A percentile compares a stretch with the other conserved stretches of the same genome.
Conservation (phyloP, 208 protist genomes). For the Acanthamoeba triangularis region DNA sequence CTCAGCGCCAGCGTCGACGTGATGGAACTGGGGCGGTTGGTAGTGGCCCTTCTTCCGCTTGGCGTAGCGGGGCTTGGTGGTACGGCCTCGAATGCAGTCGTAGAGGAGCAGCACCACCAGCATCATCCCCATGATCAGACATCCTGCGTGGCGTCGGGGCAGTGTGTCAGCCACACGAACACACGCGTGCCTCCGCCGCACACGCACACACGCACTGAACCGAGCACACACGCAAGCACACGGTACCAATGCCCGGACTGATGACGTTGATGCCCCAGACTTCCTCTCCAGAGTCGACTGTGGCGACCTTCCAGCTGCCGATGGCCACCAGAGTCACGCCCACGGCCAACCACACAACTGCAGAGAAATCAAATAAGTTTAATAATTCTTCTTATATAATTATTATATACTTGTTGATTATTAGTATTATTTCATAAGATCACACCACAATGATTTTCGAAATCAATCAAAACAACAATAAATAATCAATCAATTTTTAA, state of each 20-base stretch:
- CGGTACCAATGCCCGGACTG: not conserved
- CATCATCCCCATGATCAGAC: not conserved
- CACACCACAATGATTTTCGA: too few relatives aligned
- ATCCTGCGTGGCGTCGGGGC: not conserved
- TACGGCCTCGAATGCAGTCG: constrained; percentile 11
- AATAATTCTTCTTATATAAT: not conserved
- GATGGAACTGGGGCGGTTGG: not conserved
- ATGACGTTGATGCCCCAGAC: constrained; percentile 40
- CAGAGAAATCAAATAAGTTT: not conserved
- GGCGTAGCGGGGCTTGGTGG: constrained; percentile 7
- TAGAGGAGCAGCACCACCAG: not conserved
- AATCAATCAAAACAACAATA: not conserved
- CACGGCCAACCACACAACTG: not conserved
- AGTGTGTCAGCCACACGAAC: not conserved
- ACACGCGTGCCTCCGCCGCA: too few relatives aligned
- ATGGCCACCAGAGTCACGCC: not conserved
- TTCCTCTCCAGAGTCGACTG: not conserved
- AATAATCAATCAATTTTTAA: not conserved
- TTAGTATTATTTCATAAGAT: not conserved
- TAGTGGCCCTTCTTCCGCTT: constrained; percentile 31
- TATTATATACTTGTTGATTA: too few relatives aligned
- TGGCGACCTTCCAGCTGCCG: constrained; percentile 4
- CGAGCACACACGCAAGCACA: not conserved
- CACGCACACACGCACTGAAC: too few relatives aligned
- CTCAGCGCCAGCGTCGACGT: not conserved